Base-by-base conservation (phyloP, 139 green algal species). In the Raphidocelis subcapitata region DNA sequence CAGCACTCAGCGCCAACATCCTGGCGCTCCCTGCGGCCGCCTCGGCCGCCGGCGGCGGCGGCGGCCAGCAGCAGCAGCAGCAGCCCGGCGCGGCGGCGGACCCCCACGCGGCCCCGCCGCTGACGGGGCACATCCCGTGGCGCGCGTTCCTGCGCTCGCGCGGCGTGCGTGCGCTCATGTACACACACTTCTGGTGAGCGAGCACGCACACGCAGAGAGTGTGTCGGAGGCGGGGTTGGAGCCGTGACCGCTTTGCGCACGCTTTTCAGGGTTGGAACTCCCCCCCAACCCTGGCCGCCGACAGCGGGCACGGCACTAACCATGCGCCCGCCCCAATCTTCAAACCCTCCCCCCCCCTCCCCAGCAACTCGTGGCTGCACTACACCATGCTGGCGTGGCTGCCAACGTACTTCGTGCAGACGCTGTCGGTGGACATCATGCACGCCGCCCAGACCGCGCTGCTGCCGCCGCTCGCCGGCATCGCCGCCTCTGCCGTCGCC, bases 301-400 rank as follows among this genome's bases (percentile, higher is more conserved):
- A n/a, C n/a, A n/a, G n/a, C n/a, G n/a, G n/a, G n/a, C n/a, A n/a
- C n/a, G n/a, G n/a, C n/a, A n/a, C n/a, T n/a, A n/a, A n/a, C n/a
- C n/a, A n/a, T n/a, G n/a, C n/a, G n/a, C n/a, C n/a, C n/a, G n/a
- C n/a, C n/a, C n/a, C n/a, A n/a, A n/a, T n/a, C n/a, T n/a, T n/a
- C 29, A 92, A 89, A 1, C 84, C 98, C 20, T 85, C 82, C 1
- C 95, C 89, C 76, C 92, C 88, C 2, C 95, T 98, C 84, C 98
- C 97, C 69, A 92, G 86, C 84, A 94, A 98, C 80, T 98, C 99
- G 84, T 93, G 82, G 36, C 93, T 96, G 69, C 89, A 97, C 69
- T 98, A 97, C 88, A 93, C 89, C 21, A 93, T 99, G 85, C 83
- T 97, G 65, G 89, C 96, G 26, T 99, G 96, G 96, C 87, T 99